Percentiles rank a stretch among this genome's conserved stretches.
phyloP scores from a whole-genome alignment of 2,329 filamentous ascomycete species.

The Ophiostoma piceae region DNA sequence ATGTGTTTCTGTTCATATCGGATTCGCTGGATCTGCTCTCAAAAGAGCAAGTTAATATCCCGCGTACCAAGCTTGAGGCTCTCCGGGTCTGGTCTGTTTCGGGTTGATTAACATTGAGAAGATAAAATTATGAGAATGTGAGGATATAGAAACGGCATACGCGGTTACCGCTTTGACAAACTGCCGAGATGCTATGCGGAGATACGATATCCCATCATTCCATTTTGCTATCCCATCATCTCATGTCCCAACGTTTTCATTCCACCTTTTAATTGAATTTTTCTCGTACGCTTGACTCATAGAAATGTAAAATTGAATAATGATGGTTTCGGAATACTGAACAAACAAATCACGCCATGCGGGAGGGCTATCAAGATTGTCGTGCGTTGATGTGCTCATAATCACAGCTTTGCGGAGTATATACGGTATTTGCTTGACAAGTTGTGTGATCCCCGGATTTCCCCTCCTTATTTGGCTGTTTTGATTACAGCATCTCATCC shows the following conservation, averaged over 20 bases:
- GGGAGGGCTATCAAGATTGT: neutral
- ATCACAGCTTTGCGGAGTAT: neutral
- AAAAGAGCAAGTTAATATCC: neutral
- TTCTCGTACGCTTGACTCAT: neutral
- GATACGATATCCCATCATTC: slow-evolving; percentile 3
- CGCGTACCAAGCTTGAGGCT: neutral
- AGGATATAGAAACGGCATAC: neutral
- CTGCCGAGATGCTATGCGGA: neutral
- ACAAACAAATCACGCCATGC: neutral
- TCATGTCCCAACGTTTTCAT: neutral
- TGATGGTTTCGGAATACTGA: too few species aligned
- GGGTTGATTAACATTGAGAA: neutral
- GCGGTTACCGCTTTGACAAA: neutral
- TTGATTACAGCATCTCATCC: slow-evolving; percentile 1
- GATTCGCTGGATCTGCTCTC: neutral
- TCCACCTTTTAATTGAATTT: neutral
- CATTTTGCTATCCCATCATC: neutral
- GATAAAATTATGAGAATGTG: neutral
- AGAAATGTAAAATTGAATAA: neutral
- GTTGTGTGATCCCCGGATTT: slow-evolving; percentile 3
- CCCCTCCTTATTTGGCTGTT: slow-evolving; percentile 1
- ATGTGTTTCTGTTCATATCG: neutral
- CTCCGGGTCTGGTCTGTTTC: neutral
- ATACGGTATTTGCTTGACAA: neutral
- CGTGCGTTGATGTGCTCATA: neutral